A percentile compares a stretch with the other conserved stretches of the same genome.
Conservation (phyloP, 805 yeast species). For the Scheffersomyces ergatensis region DNA sequence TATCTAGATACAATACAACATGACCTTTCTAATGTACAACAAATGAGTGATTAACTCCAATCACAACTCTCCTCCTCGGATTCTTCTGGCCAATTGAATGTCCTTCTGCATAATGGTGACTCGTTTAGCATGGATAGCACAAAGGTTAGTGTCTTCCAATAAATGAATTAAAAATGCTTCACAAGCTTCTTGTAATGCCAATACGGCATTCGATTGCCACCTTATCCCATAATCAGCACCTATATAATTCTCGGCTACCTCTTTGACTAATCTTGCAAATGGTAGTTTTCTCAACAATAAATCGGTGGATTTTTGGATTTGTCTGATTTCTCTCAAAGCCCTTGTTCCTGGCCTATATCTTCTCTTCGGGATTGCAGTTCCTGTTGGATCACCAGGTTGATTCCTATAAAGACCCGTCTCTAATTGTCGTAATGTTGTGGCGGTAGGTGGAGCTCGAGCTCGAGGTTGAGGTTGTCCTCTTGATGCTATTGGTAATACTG, state of each 20-base stretch:
- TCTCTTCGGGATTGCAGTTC: slow-evolving; percentile 26
- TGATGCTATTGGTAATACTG: too few species aligned
- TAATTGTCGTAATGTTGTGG: background rate
- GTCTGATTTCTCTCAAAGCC: slow-evolving; percentile 67
- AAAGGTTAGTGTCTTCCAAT: slow-evolving; percentile 71
- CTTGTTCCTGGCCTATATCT: slow-evolving; percentile 61
- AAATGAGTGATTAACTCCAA: background rate
- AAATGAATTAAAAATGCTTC: slow-evolving; percentile 75
- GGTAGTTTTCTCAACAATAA: slow-evolving; percentile 69
- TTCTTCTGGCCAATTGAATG: slow-evolving; percentile 74
- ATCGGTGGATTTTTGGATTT: slow-evolving; percentile 67
- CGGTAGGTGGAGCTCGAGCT: background rate
- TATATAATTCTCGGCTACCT: slow-evolving; percentile 61
- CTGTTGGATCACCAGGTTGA: slow-evolving; percentile 53
- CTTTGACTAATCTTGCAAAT: slow-evolving; percentile 73
- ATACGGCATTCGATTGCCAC: slow-evolving; percentile 77
- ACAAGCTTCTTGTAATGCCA: slow-evolving; percentile 79
- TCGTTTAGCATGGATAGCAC: slow-evolving; percentile 78
- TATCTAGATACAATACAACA: background rate
- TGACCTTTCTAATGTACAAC: too few species aligned
- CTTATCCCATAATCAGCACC: slow-evolving; percentile 57
- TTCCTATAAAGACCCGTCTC: slow-evolving; percentile 43
- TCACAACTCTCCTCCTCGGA: slow-evolving; percentile 46
- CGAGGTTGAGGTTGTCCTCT: too few species aligned
- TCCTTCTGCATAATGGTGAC: slow-evolving; percentile 87